Evolutionary conservation across 306 rosid genomes (phyloP), one percentile per base, ranked within the genome.

Genomic region (Astragalus membranaceus): DNA sequence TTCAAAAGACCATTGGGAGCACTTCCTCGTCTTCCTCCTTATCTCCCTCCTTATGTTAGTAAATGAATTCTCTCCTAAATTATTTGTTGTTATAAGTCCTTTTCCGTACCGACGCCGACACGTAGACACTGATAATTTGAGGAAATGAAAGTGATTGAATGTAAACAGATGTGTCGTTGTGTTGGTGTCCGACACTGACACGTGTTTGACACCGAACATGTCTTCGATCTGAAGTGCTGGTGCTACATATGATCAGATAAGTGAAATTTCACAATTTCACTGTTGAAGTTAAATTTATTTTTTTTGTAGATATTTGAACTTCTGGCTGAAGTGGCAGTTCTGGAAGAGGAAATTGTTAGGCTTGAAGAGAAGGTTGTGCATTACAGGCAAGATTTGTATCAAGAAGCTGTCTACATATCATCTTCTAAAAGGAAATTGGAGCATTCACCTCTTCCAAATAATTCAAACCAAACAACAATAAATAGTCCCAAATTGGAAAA

Each of bases 311-410:
- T 85, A 74, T 76, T 91, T 14, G 92, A 78, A 30, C 97, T 95
- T 87, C 80, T 95, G 55, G 97, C 96, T 4, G 99, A 95, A 83
- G 95, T 95, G 82, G 99, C 99, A 32, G 96, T 95, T 51, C 70
- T 95, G 64, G 99, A 95, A 87, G 99, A 95, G 88, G 99, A 95
- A 83, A 88, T 95, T 79, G 88, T 91, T 62, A 86, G 92, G 81
- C 97, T 95, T 48, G 99, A 95, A 78, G 87, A 87, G 74, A 75
- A 85, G 74, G 83, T 95, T 49, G 91, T 91, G 53, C 84, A 85
- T 82, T 89, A 75, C 79, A 89, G 97, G 77, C 93, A 91, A 78
- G 92, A 83, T 70, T 76, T 95, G 75, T 91, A 91, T 76, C 95
- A 85, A 68, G 96, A 95, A 86, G 97, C 99, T 74, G 84, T 95